These are phyloP conservation scores for barley (Hordeum vulgare) DNA, from an alignment of 176 grass and related monocot genomes.

Conservation along the genomic window MorexV3_pseudomolecules_assembly NC_058520.1:403821854-403822353, in stretches of 20 bases:
- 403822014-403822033: slow-evolving; percentile 96
- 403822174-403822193: background rate
- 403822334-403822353: background rate
- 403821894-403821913: slow-evolving; percentile 75
- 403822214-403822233: background rate
- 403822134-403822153: slow-evolving; percentile 24
- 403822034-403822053: slow-evolving; percentile 74
- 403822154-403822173: background rate
- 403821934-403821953: slow-evolving; percentile 95
- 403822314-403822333: background rate
- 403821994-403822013: slow-evolving; percentile 91
- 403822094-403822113: slow-evolving; percentile 71
- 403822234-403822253: background rate
- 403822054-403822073: slow-evolving; percentile 91
- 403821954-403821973: slow-evolving; percentile 84
- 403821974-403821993: slow-evolving; percentile 78
- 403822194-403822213: background rate
- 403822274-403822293: background rate
- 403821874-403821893: slow-evolving; percentile 26
- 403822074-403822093: slow-evolving; percentile 95
- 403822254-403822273: background rate
- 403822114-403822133: slow-evolving; percentile 78
- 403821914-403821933: slow-evolving; percentile 84
- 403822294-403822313: background rate
- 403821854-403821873: slow-evolving; percentile 24